These are phyloP conservation scores for Borovskyia barvae DNA, from an alignment of 208 protist species.

Conservation along the genomic window DNA sequence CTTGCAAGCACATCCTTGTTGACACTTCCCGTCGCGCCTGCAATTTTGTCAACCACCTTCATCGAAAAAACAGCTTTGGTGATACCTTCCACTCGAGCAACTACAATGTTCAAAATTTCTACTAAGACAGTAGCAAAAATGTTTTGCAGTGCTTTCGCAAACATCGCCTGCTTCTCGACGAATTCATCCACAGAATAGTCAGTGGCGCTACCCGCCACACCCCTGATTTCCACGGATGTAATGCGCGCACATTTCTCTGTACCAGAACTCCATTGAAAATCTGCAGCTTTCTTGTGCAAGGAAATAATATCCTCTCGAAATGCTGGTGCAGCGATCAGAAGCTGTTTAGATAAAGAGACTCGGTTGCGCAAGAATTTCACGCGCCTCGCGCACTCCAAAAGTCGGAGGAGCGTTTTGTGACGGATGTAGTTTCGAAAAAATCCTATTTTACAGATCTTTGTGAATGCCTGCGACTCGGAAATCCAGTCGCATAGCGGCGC, in stretches of 20 bases:
- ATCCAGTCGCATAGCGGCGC: slow-evolving; percentile 53
- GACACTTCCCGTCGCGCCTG: slow-evolving; percentile 59
- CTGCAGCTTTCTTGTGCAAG: slow-evolving; percentile 26
- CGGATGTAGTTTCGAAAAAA: slow-evolving; percentile 72
- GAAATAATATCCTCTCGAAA: slow-evolving; percentile 28
- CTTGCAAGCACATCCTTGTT: slow-evolving; percentile 81
- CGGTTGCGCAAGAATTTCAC: slow-evolving; percentile 29
- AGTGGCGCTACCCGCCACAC: background rate
- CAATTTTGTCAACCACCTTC: slow-evolving; percentile 25
- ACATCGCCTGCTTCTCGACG: slow-evolving; percentile 14
- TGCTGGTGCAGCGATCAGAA: slow-evolving; percentile 37
- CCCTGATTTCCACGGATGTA: slow-evolving; percentile 5
- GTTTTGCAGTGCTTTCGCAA: slow-evolving; percentile 47
- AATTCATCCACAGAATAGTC: slow-evolving; percentile 34
- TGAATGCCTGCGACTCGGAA: slow-evolving; percentile 51
- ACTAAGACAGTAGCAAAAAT: slow-evolving; percentile 56
- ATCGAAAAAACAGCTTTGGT: background rate
- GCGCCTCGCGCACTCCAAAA: slow-evolving; percentile 29
- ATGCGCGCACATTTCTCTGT: slow-evolving; percentile 1
- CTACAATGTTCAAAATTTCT: slow-evolving; percentile 34
- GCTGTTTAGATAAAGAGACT: slow-evolving; percentile 34
- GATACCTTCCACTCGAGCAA: slow-evolving; percentile 19
- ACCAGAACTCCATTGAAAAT: slow-evolving; percentile 22
- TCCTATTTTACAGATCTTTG: slow-evolving; percentile 31
- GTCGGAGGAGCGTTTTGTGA: slow-evolving; percentile 39